A percentile compares a stretch with the other conserved stretches of the same genome.
Conservation (phyloP, 1,139 yeast genomes). For the Sugiyamaella xylanicola region DNA sequence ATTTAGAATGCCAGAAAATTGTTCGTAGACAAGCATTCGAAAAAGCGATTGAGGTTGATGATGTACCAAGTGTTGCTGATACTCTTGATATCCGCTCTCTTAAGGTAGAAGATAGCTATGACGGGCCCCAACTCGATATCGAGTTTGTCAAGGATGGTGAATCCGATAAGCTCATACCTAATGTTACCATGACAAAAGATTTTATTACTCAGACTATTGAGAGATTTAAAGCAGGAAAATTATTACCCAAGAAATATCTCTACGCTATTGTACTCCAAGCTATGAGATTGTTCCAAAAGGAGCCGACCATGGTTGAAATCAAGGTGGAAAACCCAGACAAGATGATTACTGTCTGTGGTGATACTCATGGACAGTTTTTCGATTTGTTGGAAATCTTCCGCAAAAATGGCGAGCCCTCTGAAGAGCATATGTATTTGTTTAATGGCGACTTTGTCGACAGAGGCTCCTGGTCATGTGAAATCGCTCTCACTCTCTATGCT, state of each 20-base stretch:
- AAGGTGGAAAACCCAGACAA: slow-evolving; percentile 48
- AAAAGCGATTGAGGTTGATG: slow-evolving; percentile 78
- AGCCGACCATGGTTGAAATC: slow-evolving; percentile 77
- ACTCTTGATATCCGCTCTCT: slow-evolving; percentile 50
- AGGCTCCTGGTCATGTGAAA: slow-evolving; percentile 98
- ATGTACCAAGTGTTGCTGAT: slow-evolving; percentile 49
- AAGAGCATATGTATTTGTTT: slow-evolving; percentile 75
- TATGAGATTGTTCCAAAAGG: slow-evolving; percentile 62
- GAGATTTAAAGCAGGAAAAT: slow-evolving; percentile 70
- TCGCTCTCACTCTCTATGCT: slow-evolving; percentile 77
- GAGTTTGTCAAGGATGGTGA: slow-evolving; percentile 37
- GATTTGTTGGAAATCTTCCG: slow-evolving; percentile 81
- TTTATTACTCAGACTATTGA: slow-evolving; percentile 69
- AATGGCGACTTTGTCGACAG: slow-evolving; percentile 98
- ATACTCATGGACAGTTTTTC: slow-evolving; percentile 95
- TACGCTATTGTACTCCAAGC: slow-evolving; percentile 81
- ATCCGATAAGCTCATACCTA: slow-evolving; percentile 17
- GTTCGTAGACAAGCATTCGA: slow-evolving; percentile 80
- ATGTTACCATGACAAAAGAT: slow-evolving; percentile 45
- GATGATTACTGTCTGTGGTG: slow-evolving; percentile 85
- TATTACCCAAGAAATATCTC: slow-evolving; percentile 76
- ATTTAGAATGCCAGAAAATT: slow-evolving; percentile 65
- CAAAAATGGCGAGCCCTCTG: slow-evolving; percentile 67
- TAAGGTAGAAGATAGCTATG: slow-evolving; percentile 60
- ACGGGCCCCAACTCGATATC: slow-evolving; percentile 62